Conservation (phyloP, 345 rosid genomes). For the Anacardium occidentale region DNA sequence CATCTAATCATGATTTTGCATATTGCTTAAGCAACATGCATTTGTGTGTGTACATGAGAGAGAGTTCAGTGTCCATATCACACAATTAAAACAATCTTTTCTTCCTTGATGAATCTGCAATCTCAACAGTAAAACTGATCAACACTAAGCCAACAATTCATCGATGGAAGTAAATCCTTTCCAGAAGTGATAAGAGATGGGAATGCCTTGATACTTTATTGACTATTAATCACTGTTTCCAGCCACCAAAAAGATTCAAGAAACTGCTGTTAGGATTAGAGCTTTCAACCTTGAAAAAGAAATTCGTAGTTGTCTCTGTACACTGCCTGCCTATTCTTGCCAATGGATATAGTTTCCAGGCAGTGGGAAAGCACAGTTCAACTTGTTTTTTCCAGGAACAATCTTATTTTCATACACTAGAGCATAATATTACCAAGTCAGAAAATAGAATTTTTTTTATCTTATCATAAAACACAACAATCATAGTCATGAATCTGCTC, state of each 20-base stretch:
- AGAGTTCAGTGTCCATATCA: not conserved
- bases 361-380: not conserved
- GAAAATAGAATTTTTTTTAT: not conserved
- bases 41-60: not conserved
- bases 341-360: conserved; percentile 8
- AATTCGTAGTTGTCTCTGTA: not conserved
- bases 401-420: not conserved
- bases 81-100: not conserved
- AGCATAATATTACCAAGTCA: conserved; percentile 1
- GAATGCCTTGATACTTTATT: not conserved
- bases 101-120: not conserved
- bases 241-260: not conserved
- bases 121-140: conserved; percentile 1
- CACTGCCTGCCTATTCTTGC: not conserved
- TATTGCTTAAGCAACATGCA: not conserved
- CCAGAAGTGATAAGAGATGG: not conserved
- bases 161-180: not conserved
- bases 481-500: conserved; percentile 22
- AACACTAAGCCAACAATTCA: not conserved
- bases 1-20: not conserved
- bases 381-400: not conserved
- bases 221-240: not conserved
- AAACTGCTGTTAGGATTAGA: not conserved
- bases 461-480: not conserved
- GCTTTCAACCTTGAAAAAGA: not conserved